phyloP scores from a whole-genome alignment of 495 filamentous ascomycete species.

The Penicillium cataractarum region DNA sequence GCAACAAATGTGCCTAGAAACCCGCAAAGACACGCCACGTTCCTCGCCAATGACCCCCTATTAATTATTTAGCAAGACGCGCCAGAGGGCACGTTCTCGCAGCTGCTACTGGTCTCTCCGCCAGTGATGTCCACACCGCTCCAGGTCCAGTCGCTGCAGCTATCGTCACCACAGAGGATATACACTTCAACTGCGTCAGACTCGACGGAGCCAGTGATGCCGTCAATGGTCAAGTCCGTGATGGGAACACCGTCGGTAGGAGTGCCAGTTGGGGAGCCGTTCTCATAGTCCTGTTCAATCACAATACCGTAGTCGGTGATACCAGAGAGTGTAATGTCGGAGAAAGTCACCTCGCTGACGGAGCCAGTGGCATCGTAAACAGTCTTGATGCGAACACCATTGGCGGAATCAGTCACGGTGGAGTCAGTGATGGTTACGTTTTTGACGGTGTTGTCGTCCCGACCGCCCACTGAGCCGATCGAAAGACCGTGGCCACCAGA shows the following conservation, averaged over 20 bases:
- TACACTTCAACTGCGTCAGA: slow-evolving; percentile 13
- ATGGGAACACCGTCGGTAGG: slow-evolving; percentile 2
- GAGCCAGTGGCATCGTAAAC: slow-evolving; percentile 49
- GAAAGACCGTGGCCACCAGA: slow-evolving; percentile 53
- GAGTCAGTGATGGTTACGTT: slow-evolving; percentile 58
- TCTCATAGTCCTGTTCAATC: slow-evolving; percentile 1
- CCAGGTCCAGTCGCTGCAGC: slow-evolving; percentile 23
- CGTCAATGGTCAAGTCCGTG: slow-evolving; percentile 12
- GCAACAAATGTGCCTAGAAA: neutral
- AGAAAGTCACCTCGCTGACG: slow-evolving; percentile 61
- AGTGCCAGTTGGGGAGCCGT: neutral
- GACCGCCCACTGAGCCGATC: slow-evolving; percentile 68
- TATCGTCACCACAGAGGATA: slow-evolving; percentile 17
- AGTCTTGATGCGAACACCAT: slow-evolving; percentile 67
- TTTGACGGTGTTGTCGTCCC: slow-evolving; percentile 60
- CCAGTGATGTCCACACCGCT: slow-evolving; percentile 13
- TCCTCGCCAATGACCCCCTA: neutral
- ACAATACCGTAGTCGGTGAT: slow-evolving; percentile 48
- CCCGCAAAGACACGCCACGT: neutral
- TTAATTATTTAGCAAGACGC: slow-evolving; percentile 3
- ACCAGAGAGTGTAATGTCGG: slow-evolving; percentile 55
- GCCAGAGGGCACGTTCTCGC: slow-evolving; percentile 19
- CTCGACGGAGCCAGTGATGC: slow-evolving; percentile 9
- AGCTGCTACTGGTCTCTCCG: slow-evolving; percentile 12
- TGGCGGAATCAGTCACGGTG: slow-evolving; percentile 56